Base-by-base conservation (phyloP, 1,284 basidiomycete species). In the Pseudozyma sp. region DNA sequence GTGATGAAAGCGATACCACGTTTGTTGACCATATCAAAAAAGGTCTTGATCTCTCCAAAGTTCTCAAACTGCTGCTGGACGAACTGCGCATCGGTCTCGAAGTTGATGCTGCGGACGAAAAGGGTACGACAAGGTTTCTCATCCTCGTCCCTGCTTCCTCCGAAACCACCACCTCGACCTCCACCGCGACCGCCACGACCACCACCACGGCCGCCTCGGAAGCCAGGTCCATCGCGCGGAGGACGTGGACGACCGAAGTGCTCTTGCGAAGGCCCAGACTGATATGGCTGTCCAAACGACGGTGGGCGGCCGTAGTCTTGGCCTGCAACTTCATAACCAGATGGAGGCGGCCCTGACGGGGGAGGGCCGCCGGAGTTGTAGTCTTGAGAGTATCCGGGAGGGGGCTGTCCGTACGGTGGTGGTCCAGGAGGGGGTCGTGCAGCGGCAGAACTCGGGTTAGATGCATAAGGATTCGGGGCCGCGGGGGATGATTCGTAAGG, bases 1-100 rank as follows among this genome's bases (percentile, higher is more conserved):
- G 95, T 98, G 58, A 98, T 92, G 86, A 99, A 99, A 6, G 96
- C 92, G 92, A 99, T 95, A 18, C 96, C 96, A 66, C 96, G 90
- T 38, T 93, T 95, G 52, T 90, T 89, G 70, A 97, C 93, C 36
- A 97, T 87, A 86, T 99, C 96, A 85, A 97, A 98, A 86, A 95
- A 97, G 1, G 93, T 95, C 86, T 94, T 94, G 87, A 98, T 93
- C 84, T 95, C 93, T 65, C 96, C 96, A 85, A 93, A 93, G 67
- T 92, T 90, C 86, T 93, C 92, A 86, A 98, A 99, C 57, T 90
- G 89, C 40, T 88, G 88, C 71, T 95, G 96, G 86, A 68, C 85
- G 49, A 57, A 58, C 14, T 56, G 35, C 1, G 64, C 53, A 18
- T 72, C 64, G 34, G 65, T 66, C 36, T 68, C 72, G 59, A 75